phyloP scores from a whole-genome alignment of 306 rosid species.

The Rosa multiflora region DNA sequence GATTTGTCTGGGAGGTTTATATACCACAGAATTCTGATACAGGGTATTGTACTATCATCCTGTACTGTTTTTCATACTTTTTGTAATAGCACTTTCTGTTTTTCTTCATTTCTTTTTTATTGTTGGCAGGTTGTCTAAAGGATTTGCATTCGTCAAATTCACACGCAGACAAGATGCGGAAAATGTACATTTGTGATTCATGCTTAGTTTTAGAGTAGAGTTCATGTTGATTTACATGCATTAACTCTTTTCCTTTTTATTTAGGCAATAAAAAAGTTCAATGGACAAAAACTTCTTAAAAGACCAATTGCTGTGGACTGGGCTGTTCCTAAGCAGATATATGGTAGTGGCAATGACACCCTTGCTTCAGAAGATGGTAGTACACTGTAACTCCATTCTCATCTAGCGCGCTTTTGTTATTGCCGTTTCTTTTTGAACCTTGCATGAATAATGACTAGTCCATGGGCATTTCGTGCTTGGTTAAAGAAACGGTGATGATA shows the following conservation, averaged over 20 bases:
- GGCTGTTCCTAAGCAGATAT: slow-evolving; percentile 88
- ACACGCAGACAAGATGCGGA: slow-evolving; percentile 86
- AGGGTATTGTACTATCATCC: slow-evolving; percentile 46
- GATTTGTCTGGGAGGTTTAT: slow-evolving; percentile 87
- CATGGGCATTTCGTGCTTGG: background rate
- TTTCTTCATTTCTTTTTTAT: background rate
- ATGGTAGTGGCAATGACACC: slow-evolving; percentile 43
- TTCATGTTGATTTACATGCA: slow-evolving; percentile 17
- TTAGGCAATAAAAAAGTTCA: slow-evolving; percentile 80
- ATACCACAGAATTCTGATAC: slow-evolving; percentile 73
- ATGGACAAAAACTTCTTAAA: slow-evolving; percentile 66
- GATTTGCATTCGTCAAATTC: slow-evolving; percentile 92
- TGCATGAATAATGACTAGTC: background rate
- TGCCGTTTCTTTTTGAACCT: background rate
- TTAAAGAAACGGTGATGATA: background rate
- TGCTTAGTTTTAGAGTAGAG: slow-evolving; percentile 19
- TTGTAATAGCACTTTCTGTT: slow-evolving; percentile 8
- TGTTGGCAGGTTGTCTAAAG: slow-evolving; percentile 79
- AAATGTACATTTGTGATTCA: slow-evolving; percentile 47
- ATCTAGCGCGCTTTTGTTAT: background rate
- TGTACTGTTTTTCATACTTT: slow-evolving; percentile 8
- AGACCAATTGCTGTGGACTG: slow-evolving; percentile 95
- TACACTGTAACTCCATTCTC: background rate
- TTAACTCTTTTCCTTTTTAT: slow-evolving; percentile 21
- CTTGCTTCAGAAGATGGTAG: slow-evolving; percentile 59